A percentile compares a stretch with the other conserved stretches of the same genome.
Conservation (phyloP, 2,329 filamentous ascomycete species). For the Cercospora zeae-maydis region DNA sequence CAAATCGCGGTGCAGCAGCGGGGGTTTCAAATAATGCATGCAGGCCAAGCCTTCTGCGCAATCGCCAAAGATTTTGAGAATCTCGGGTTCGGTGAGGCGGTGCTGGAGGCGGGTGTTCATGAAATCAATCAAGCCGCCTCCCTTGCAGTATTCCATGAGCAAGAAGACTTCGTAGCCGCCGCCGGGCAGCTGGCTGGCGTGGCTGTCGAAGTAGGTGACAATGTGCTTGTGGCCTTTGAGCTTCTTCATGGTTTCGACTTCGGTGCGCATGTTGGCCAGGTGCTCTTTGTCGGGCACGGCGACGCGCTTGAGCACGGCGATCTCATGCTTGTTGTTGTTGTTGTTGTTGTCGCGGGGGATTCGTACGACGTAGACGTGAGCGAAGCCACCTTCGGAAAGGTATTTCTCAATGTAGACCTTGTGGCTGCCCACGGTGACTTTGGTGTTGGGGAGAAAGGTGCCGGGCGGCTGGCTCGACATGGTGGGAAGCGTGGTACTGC, state of each 20-base stretch:
- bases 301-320: constrained; percentile 87
- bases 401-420: constrained; percentile 94
- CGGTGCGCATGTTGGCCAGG: constrained; percentile 91
- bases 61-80: constrained; percentile 93
- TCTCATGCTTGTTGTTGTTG: constrained; percentile 64
- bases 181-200: constrained; percentile 87
- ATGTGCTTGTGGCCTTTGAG: constrained; percentile 94
- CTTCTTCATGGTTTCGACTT: constrained; percentile 99
- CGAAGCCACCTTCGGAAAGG: constrained; percentile 95
- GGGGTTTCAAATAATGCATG: constrained; percentile 97
- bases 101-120: constrained; percentile 99
- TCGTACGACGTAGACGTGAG: constrained; percentile 95
- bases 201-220: constrained; percentile 97
- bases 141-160: constrained; percentile 96
- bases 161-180: constrained; percentile 97
- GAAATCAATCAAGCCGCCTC: constrained; percentile 95
- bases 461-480: constrained; percentile 49
- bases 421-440: constrained; percentile 92
- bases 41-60: constrained; percentile 94
- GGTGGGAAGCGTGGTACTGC: neutral
- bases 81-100: constrained; percentile 93
- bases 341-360: constrained; percentile 65
- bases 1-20: constrained; percentile 85
- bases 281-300: constrained; percentile 95
- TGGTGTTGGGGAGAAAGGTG: constrained; percentile 88